Evolutionary conservation across 2,329 filamentous ascomycete species (phyloP), one percentile per base, ranked within the genome.

Genomic region (Fusarium virguliforme): DNA sequence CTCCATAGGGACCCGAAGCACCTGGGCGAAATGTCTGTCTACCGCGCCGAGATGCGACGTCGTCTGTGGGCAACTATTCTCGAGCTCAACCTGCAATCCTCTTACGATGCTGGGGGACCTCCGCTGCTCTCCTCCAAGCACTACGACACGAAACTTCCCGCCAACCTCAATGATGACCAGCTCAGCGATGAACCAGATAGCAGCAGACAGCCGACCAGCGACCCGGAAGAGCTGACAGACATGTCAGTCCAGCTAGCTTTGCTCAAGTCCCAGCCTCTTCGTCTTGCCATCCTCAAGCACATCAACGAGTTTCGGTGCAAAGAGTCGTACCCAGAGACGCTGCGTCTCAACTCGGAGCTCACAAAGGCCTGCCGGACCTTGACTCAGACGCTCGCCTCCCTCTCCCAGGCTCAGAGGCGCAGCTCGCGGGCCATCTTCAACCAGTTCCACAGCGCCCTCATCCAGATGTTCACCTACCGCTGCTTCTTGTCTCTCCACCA

Each of bases 41-140:
- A 86, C 37, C 81, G 83, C 22, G 81, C 83, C 1, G 88, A 90
- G 76, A 83, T 90, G 76, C 83, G 88, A 2, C 81, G 88, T 4
- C 81, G 88, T 3, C 73, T 90, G 1, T 90, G 88, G 88, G 83
- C 85, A 7, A 87, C 86, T 0, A 83, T 88, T 10, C 62, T 89
- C 6, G 87, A 90, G 73, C 76, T 89, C 3, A 84, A 85, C n/a
- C 61, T 89, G 12, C 85, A 88, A 71, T 80, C 83, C 2, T 83
- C 85, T 22, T 77, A 88, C 26, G 84, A 87, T 62, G 82, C 85
- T 0, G 87, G 87, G 1, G 84, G 85, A 1, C 83, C 84, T 3
- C 85, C 86, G 3, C 77, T 88, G 8, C 78, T 89, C 8, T 80
- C 83, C 0, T 57, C 75, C 0, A 74, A 82, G 8, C 84, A 88